Conservation (phyloP, 2,329 filamentous ascomycete species). For the Fusarium dimerum region DNA sequence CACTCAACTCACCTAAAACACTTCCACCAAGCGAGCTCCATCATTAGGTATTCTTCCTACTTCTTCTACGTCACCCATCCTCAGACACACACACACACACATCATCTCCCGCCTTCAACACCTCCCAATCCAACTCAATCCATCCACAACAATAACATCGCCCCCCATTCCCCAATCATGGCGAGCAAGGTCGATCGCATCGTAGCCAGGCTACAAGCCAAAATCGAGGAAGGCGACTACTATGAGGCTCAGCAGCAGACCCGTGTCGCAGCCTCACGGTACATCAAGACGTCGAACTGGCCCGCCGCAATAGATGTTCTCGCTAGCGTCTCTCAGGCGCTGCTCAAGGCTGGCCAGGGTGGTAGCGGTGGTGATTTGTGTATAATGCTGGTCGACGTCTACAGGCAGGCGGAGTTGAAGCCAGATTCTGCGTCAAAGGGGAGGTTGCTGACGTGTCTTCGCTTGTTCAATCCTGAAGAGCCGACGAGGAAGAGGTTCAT, state of each 20-base stretch:
- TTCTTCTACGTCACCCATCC: constrained; percentile 18
- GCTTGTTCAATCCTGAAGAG: constrained; percentile 79
- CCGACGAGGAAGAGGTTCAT: constrained; percentile 93
- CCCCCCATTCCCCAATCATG: constrained; percentile 26
- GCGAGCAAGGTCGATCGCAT: constrained; percentile 48
- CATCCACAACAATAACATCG: background rate
- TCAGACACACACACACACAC: too few species aligned
- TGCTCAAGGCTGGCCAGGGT: constrained; percentile 90
- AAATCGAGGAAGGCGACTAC: constrained; percentile 87
- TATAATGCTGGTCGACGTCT: constrained; percentile 85
- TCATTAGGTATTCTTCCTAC: constrained; percentile 2
- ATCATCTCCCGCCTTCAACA: background rate
- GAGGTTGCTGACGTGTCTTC: constrained; percentile 74
- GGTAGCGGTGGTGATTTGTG: constrained; percentile 90
- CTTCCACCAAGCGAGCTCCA: background rate
- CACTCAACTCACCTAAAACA: background rate
- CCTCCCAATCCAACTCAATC: background rate
- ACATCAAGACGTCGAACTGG: constrained; percentile 87
- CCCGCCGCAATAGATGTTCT: constrained; percentile 84
- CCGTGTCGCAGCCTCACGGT: constrained; percentile 89
- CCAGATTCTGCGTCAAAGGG: constrained; percentile 75
- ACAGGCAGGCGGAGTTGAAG: constrained; percentile 80
- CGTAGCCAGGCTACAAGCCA: constrained; percentile 72
- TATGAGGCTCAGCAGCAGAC: constrained; percentile 99
- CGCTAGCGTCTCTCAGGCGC: constrained; percentile 77